Base-by-base conservation (phyloP, 352 stramenopile species). In the Globisporangium apiculatum region DNA sequence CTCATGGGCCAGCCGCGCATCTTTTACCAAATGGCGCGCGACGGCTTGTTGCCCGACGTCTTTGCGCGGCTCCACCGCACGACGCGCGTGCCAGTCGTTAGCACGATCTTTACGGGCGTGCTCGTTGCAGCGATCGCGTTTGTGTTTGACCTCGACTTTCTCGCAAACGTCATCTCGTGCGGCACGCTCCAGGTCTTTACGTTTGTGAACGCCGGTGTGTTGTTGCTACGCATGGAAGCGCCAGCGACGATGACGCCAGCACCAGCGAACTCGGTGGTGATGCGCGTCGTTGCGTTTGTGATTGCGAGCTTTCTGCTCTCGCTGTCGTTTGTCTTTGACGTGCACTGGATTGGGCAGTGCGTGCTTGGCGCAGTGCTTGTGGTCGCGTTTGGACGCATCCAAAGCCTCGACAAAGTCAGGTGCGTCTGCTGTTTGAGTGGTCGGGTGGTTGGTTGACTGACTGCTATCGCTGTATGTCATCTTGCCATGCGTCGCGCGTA, bases 1-100 rank as follows among this genome's bases (percentile, higher is more conserved):
- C 67, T 97, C 6, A 95, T 97, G 86, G 91, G 91, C 6, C 87
- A 97, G 62, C 91, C 91, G 9, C 75, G 91, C 4, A 97, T 97
- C 62, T 97, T 96, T 58, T 96, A 96, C 69, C 83, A 93, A 55
- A 95, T 96, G 85, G 78, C 86, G 15, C 92, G 92, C 55, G 86
- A 96, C 65, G 86, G 81, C 9, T 64, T 94, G 48, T 53, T 94
- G 18, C 82, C 83, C 4, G 63, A 74, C 47, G 14, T 87, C 35
- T 89, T 94, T 55, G 67, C 77, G 1, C 82, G 76, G 6, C 59
- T 92, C 24, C 71, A 90, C 51, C 57, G 62, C 40, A 69, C 72
- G 43, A 94, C 79, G 1, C 76, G 86, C 15, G 82, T 92, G 11
- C 79, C 80, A 5, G 67, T 91, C 36, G 62, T 67, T 49, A 92